Percentiles rank a stretch among this genome's conserved stretches.
Evolutionary conservation across 345 rosid genomes (phyloP).

Genomic region (Brassica cretica): DNA sequence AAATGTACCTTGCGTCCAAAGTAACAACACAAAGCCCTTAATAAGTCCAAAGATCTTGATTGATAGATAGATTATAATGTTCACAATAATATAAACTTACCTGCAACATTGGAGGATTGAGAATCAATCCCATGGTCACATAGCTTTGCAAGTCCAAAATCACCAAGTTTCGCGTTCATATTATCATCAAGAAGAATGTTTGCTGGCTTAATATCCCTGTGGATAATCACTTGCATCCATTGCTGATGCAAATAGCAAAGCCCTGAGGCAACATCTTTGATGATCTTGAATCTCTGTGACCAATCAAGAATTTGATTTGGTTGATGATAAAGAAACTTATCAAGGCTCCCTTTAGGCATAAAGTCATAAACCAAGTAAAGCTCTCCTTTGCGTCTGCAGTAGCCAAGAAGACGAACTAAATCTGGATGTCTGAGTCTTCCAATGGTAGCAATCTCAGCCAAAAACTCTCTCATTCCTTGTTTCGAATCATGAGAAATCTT

Average conservation of each 20-base stretch:
- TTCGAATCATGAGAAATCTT: slow-evolving; percentile 54
- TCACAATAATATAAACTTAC: slow-evolving; percentile 12
- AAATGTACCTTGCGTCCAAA: slow-evolving; percentile 55
- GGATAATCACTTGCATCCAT: slow-evolving; percentile 75
- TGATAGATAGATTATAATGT: not conserved
- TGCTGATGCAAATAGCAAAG: slow-evolving; percentile 39
- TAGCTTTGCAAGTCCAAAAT: slow-evolving; percentile 80
- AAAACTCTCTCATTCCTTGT: slow-evolving; percentile 79
- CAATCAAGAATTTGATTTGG: slow-evolving; percentile 48
- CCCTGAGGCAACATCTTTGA: slow-evolving; percentile 70
- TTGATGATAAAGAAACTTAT: slow-evolving; percentile 40
- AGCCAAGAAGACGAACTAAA: slow-evolving; percentile 74
- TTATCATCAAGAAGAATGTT: slow-evolving; percentile 71
- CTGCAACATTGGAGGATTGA: slow-evolving; percentile 54
- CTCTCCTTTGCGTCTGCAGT: slow-evolving; percentile 63
- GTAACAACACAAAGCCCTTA: not conserved
- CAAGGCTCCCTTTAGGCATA: slow-evolving; percentile 73
- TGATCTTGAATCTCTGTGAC: slow-evolving; percentile 63
- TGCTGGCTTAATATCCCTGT: slow-evolving; percentile 74
- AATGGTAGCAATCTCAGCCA: slow-evolving; percentile 69
- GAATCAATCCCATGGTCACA: slow-evolving; percentile 58
- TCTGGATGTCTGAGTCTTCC: slow-evolving; percentile 69
- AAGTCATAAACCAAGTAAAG: slow-evolving; percentile 68
- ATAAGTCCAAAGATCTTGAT: slow-evolving; percentile 1
- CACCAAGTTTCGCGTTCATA: slow-evolving; percentile 68